Evolutionary conservation across 1,284 basidiomycete genomes (phyloP).

Genomic region (Coriolopsis trogii): DNA sequence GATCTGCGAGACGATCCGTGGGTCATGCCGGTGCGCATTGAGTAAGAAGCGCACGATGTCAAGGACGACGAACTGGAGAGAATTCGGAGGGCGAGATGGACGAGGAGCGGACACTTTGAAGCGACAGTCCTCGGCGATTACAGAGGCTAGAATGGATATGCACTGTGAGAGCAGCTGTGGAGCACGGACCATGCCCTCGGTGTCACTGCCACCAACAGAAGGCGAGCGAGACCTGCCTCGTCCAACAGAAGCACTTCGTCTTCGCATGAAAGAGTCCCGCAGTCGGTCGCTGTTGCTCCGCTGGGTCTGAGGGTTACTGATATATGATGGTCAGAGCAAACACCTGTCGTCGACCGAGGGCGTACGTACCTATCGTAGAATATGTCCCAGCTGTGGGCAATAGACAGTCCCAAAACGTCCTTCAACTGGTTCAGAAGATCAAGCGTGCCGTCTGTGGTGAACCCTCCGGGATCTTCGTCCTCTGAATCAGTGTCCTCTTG

Average conservation of each 20-base stretch:
- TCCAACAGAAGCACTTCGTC: slow-evolving; percentile 18
- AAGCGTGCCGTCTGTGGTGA: slow-evolving; percentile 63
- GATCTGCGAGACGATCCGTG: slow-evolving; percentile 56
- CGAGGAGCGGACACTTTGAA: slow-evolving; percentile 57
- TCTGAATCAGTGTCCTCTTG: slow-evolving; percentile 53
- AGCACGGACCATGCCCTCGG: slow-evolving; percentile 35
- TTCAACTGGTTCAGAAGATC: slow-evolving; percentile 63
- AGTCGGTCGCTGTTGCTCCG: slow-evolving; percentile 17
- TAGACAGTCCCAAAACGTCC: slow-evolving; percentile 59
- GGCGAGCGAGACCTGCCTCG: slow-evolving; percentile 50
- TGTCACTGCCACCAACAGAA: slow-evolving; percentile 51
- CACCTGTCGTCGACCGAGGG: not conserved
- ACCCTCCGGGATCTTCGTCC: slow-evolving; percentile 45
- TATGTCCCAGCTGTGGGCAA: slow-evolving; percentile 61
- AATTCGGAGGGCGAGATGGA: slow-evolving; percentile 63
- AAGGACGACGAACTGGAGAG: slow-evolving; percentile 62
- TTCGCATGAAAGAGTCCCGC: slow-evolving; percentile 23
- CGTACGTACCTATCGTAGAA: slow-evolving; percentile 44
- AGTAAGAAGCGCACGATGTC: slow-evolving; percentile 66
- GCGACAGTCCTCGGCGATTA: slow-evolving; percentile 71
- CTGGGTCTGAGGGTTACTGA: slow-evolving; percentile 14
- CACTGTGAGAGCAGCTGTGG: slow-evolving; percentile 60
- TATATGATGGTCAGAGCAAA: not conserved
- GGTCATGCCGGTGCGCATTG: slow-evolving; percentile 52
- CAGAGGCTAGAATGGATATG: slow-evolving; percentile 61